A percentile compares a stretch with the other conserved stretches of the same genome.
These are phyloP conservation scores for Fraxinus americana DNA, from an alignment of 257 asterid species.

Conservation along the genomic window DNA sequence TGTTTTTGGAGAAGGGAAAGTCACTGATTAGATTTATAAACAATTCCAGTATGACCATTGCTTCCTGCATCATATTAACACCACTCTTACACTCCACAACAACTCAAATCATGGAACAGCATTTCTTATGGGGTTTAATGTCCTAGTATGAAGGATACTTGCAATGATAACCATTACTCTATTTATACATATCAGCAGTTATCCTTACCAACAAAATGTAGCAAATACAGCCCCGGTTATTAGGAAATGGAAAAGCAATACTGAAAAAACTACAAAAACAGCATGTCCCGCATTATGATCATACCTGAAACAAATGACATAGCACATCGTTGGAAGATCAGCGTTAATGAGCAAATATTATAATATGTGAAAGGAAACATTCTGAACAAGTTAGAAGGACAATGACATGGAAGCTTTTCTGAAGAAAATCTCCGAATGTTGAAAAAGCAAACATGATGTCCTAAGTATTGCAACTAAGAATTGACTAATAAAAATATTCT, in stretches of 20 bases:
- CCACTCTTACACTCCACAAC: not conserved
- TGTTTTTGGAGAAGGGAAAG: too few species aligned
- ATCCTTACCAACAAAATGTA: conserved; percentile 82
- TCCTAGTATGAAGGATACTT: not conserved
- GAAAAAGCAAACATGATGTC: not conserved
- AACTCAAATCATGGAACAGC: not conserved
- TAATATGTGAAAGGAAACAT: not conserved
- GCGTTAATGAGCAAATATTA: conserved; percentile 6
- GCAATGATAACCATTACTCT: conserved; percentile 4
- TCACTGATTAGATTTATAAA: too few species aligned
- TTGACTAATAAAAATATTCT: not conserved
- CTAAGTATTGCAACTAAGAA: not conserved
- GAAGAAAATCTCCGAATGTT: not conserved
- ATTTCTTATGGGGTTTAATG: not conserved
- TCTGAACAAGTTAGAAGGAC: not conserved
- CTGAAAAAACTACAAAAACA: conserved; percentile 79
- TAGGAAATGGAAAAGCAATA: conserved; percentile 78
- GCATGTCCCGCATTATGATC: conserved; percentile 91
- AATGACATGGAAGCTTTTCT: not conserved
- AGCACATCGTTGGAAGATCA: conserved; percentile 25
- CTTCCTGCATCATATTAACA: not conserved
- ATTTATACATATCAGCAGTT: not conserved
- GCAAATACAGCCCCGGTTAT: conserved; percentile 86
- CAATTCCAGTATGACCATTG: not conserved
- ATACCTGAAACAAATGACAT: conserved; percentile 65